Percentiles rank a stretch among this genome's conserved stretches.
Evolutionary conservation across 2,329 filamentous ascomycete genomes (phyloP).

Genomic region (Aspergillus phoenicis): DNA sequence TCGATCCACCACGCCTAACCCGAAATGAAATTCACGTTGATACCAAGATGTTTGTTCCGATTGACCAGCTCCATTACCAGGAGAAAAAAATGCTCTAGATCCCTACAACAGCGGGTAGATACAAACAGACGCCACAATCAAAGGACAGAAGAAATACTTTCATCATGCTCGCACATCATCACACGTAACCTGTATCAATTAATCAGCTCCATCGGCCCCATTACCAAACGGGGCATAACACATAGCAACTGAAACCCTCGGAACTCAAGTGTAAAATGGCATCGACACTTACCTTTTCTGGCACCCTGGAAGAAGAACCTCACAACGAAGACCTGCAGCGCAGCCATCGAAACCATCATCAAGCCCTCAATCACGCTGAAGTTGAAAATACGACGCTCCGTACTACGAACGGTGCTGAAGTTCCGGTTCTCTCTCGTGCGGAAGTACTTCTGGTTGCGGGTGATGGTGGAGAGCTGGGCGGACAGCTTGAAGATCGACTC

Average conservation of each 20-base stretch:
- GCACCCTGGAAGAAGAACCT: constrained; percentile 96
- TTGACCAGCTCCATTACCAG: constrained; percentile 15
- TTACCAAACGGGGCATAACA: not conserved
- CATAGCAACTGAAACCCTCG: not conserved
- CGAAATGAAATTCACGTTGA: not conserved
- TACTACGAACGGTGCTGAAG: constrained; percentile 96
- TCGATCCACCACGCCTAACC: not conserved
- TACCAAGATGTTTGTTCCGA: constrained; percentile 11
- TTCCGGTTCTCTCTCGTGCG: constrained; percentile 97
- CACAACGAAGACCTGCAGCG: constrained; percentile 93
- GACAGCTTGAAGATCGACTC: constrained; percentile 96
- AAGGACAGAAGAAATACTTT: constrained; percentile 29
- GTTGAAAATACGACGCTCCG: constrained; percentile 93
- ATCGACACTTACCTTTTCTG: constrained; percentile 59
- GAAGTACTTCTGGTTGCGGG: constrained; percentile 98
- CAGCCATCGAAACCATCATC: constrained; percentile 94
- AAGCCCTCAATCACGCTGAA: constrained; percentile 91
- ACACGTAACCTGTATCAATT: constrained; percentile 37
- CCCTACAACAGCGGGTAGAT: constrained; percentile 23
- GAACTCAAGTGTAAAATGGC: not conserved
- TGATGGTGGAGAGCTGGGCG: constrained; percentile 88
- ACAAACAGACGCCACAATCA: constrained; percentile 27
- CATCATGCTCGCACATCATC: constrained; percentile 35
- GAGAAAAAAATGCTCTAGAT: constrained; percentile 15
- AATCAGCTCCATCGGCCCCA: not conserved